phyloP scores from a whole-genome alignment of 441 rosid genomes.

The Brassica hybrid region DNA sequence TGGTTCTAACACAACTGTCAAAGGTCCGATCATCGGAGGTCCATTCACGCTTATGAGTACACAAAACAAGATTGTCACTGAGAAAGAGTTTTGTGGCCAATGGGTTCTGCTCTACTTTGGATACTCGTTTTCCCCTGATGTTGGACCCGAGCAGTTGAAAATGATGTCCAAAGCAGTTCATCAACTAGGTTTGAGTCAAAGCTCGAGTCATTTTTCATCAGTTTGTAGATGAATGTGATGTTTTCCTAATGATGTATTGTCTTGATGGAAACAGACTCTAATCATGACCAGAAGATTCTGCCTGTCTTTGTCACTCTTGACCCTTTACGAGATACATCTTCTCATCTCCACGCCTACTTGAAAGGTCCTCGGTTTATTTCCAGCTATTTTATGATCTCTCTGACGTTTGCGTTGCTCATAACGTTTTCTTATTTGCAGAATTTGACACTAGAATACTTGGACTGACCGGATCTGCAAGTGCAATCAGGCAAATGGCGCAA shows the following conservation, averaged over 20 bases:
- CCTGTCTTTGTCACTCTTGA: conserved; percentile 86
- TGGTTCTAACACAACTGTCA: conserved; percentile 34
- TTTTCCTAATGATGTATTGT: conserved; percentile 27
- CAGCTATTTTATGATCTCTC: conserved; percentile 2
- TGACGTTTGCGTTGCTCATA: not conserved
- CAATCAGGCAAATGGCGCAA: conserved; percentile 84
- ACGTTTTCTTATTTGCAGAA: conserved; percentile 52
- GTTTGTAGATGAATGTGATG: not conserved
- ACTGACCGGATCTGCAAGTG: conserved; percentile 64
- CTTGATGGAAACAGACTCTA: conserved; percentile 55
- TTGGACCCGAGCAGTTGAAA: conserved; percentile 74
- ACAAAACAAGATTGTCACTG: conserved; percentile 56
- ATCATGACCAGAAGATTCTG: conserved; percentile 58
- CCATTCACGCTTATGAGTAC: conserved; percentile 71
- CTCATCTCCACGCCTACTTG: conserved; percentile 78
- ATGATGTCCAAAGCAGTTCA: conserved; percentile 60
- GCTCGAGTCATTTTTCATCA: not conserved
- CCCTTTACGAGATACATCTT: conserved; percentile 83
- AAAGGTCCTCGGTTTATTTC: conserved; percentile 54
- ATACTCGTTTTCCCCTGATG: conserved; percentile 88
- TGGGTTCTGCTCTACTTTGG: conserved; percentile 90
- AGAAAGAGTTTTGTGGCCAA: conserved; percentile 60
- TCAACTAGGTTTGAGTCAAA: conserved; percentile 61
- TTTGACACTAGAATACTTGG: conserved; percentile 76
- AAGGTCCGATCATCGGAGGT: conserved; percentile 77